phyloP scores from a whole-genome alignment of 805 yeast species.

The Monosporozyma siamensis region DNA sequence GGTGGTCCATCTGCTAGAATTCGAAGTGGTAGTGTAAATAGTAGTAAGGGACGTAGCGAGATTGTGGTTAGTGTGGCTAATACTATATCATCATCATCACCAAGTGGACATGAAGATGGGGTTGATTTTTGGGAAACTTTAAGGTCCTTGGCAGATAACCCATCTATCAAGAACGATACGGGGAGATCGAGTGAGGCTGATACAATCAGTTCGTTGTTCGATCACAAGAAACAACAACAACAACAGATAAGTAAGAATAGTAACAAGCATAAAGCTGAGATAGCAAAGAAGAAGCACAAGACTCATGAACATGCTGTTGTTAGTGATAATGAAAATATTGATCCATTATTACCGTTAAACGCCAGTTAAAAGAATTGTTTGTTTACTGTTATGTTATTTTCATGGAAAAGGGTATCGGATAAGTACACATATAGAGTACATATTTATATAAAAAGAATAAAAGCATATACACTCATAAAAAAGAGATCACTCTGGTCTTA shows the following conservation, averaged over 20 bases:
- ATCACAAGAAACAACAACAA: not conserved
- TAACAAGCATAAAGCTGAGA: not conserved
- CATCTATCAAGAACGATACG: slow-evolving; percentile 9
- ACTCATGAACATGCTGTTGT: not conserved
- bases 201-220: not conserved
- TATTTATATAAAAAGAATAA: too few species aligned
- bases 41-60: not conserved
- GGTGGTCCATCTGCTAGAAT: not conserved
- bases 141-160: slow-evolving; percentile 40
- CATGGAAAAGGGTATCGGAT: not conserved
- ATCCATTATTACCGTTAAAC: slow-evolving; percentile 6
- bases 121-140: slow-evolving; percentile 65
- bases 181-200: not conserved
- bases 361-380: slow-evolving; percentile 3
- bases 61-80: not conserved
- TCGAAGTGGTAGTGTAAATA: slow-evolving; percentile 5
- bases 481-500: slow-evolving; percentile 31
- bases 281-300: not conserved
- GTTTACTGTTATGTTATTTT: too few species aligned
- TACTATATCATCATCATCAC: not conserved
- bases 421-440: not conserved
- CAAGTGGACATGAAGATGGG: slow-evolving; percentile 41
- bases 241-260: too few species aligned
- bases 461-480: too few species aligned
- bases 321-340: slow-evolving; percentile 2